Conservation (phyloP, 179 eudicot species). For the Corrigiola litoralis region DNA sequence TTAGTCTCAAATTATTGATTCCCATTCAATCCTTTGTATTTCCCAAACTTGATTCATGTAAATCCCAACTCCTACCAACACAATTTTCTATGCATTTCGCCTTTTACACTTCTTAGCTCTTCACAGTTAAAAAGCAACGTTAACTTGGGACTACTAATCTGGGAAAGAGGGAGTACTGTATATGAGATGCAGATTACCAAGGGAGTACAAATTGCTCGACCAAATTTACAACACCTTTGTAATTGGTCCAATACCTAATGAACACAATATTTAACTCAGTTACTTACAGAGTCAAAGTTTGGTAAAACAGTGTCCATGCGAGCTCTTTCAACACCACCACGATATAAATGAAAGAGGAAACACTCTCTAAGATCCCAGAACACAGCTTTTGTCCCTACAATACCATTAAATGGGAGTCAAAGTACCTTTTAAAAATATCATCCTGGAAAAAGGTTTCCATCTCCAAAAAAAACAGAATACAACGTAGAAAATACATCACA, state of each 20-base stretch:
- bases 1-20: too few relatives aligned
- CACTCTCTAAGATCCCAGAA: constrained; percentile 88
- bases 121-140: too few relatives aligned
- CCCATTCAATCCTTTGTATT: too few relatives aligned
- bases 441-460: not conserved
- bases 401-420: constrained; percentile 4
- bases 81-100: too few relatives aligned
- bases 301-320: constrained; percentile 77
- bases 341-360: constrained; percentile 57
- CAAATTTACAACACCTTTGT: not conserved
- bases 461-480: not conserved
- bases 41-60: not conserved
- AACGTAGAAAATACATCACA: not conserved
- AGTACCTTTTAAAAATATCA: not conserved
- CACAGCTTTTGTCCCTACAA: constrained; percentile 63
- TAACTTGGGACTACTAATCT: too few relatives aligned
- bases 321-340: constrained; percentile 68
- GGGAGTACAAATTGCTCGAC: not conserved
- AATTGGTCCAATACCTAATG: not conserved
- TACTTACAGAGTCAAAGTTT: constrained; percentile 68
- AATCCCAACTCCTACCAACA: too few relatives aligned
- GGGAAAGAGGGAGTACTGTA: too few relatives aligned
- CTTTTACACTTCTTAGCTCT: too few relatives aligned
- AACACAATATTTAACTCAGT: constrained; percentile 2
- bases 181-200: not conserved